Conservation (phyloP, 176 grass and related monocot genomes). For the Aegilops tauschii region DNA sequence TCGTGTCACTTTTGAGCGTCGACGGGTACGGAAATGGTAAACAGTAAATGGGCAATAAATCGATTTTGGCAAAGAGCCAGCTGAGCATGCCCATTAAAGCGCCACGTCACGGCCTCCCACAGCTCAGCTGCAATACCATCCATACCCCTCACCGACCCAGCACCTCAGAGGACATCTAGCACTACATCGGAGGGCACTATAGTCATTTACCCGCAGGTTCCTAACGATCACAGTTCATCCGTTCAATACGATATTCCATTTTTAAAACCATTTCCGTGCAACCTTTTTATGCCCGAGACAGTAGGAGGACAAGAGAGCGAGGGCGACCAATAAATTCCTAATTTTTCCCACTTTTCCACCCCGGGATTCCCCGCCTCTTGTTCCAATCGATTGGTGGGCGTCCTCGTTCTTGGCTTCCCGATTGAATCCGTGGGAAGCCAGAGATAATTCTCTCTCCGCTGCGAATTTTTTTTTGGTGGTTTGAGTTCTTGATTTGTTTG, state of each 20-base stretch:
- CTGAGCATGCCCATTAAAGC: constrained; percentile 9
- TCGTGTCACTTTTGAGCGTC: no score
- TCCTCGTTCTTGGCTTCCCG: constrained; percentile 10
- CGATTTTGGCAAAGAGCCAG: constrained; percentile 12
- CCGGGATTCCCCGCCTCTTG: constrained; percentile 11
- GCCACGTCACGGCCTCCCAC: constrained; percentile 29
- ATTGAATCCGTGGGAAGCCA: constrained; percentile 24
- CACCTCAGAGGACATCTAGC: background rate
- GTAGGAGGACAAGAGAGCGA: background rate
- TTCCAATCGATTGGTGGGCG: constrained; percentile 24
- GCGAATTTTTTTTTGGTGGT: background rate
- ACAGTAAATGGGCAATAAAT: background rate
- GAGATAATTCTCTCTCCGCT: background rate
- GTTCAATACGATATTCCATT: constrained; percentile 3
- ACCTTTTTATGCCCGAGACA: constrained; percentile 17
- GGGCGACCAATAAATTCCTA: constrained; percentile 22
- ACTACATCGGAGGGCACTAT: background rate
- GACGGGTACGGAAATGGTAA: background rate
- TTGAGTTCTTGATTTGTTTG: constrained; percentile 20
- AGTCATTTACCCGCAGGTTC: background rate
- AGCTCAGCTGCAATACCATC: constrained; percentile 40
- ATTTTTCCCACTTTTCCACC: background rate
- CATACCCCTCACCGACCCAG: background rate
- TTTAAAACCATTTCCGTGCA: constrained; percentile 31
- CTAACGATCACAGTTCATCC: constrained; percentile 29